Percentiles rank a stretch among this genome's conserved stretches.
phyloP scores from a whole-genome alignment of 176 grass and related monocot species.

The Lolium rigidum region DNA sequence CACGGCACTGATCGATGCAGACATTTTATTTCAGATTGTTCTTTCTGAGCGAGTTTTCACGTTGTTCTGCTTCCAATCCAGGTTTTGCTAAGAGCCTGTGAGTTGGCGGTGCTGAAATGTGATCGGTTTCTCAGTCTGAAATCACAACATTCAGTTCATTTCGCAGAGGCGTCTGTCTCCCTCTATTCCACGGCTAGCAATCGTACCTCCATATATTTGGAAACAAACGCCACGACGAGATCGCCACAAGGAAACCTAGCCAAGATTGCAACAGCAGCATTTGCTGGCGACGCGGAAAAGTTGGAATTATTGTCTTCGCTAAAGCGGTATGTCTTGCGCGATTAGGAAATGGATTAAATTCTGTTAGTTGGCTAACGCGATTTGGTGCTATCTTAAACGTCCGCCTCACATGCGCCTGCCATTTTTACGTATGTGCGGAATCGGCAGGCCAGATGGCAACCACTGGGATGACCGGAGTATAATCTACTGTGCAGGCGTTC shows the following conservation, averaged over 20 bases:
- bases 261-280: not conserved
- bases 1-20: not conserved
- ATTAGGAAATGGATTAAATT: slow-evolving; percentile 7
- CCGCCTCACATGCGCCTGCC: slow-evolving; percentile 5
- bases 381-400: not conserved
- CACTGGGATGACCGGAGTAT: not conserved
- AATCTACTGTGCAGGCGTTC: slow-evolving; percentile 24
- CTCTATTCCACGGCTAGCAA: not conserved
- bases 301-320: not conserved
- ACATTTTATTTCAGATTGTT: not conserved
- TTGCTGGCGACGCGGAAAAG: slow-evolving; percentile 4
- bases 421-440: not conserved
- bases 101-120: not conserved
- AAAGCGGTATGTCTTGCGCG: not conserved
- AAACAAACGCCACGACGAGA: too few relatives aligned
- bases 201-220: not conserved
- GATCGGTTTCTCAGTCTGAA: not conserved
- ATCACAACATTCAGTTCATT: not conserved
- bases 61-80: not conserved
- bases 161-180: not conserved
- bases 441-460: not conserved
- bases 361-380: not conserved
- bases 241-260: not conserved
- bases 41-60: not conserved
- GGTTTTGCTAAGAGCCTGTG: not conserved